These are phyloP conservation scores for Exophiala sp. DNA, from an alignment of 2,329 filamentous ascomycete genomes.

Conservation along the genomic window DNA sequence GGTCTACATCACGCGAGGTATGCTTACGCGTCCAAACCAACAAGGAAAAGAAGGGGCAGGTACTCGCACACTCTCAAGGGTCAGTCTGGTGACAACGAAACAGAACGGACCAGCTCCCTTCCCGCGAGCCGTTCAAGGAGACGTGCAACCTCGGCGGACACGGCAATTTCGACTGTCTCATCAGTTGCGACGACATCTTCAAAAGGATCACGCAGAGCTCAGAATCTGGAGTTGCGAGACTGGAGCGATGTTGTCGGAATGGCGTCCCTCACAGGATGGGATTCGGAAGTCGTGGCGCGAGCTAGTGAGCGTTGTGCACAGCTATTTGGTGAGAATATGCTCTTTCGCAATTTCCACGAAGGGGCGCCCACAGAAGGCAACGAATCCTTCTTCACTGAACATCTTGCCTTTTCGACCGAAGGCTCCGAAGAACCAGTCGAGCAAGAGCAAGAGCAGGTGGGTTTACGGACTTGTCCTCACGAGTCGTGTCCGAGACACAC, in stretches of 20 bases:
- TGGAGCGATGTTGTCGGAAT: slow-evolving; percentile 84
- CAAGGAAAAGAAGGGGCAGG: slow-evolving; percentile 8
- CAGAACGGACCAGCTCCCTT: slow-evolving; percentile 5
- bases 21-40: slow-evolving; percentile 39
- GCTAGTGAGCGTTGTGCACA: slow-evolving; percentile 70
- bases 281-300: slow-evolving; percentile 60
- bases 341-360: slow-evolving; percentile 56
- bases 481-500: slow-evolving; percentile 18
- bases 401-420: slow-evolving; percentile 15
- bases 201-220: slow-evolving; percentile 4
- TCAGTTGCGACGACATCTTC: background rate
- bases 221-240: slow-evolving; percentile 54
- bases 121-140: background rate
- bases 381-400: slow-evolving; percentile 18
- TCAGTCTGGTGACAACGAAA: background rate
- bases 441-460: background rate
- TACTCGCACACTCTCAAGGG: slow-evolving; percentile 1
- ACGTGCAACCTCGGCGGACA: slow-evolving; percentile 8
- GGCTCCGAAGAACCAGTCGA: slow-evolving; percentile 1
- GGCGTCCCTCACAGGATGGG: slow-evolving; percentile 71
- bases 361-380: slow-evolving; percentile 20
- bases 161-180: slow-evolving; percentile 7
- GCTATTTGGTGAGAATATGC: slow-evolving; percentile 71
- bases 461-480: slow-evolving; percentile 17
- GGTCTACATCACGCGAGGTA: slow-evolving; percentile 66